Conservation (phyloP, 208 protist species). For the Entamoeba invadens region DNA sequence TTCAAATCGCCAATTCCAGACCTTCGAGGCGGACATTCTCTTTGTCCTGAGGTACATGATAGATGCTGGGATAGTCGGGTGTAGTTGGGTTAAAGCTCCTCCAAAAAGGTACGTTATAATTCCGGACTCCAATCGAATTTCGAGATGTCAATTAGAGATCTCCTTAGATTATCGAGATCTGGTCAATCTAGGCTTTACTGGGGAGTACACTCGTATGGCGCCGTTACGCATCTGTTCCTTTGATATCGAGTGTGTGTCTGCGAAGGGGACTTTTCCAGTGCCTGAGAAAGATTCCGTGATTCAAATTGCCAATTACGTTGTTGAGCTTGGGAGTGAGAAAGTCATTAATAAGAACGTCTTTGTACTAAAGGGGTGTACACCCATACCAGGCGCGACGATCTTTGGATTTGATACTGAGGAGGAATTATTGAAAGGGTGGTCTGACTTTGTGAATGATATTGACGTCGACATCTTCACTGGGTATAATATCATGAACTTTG, state of each 20-base stretch:
- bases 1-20: constrained; percentile 26
- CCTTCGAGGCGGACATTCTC: constrained; percentile 91
- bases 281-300: constrained; percentile 94
- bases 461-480: constrained; percentile 82
- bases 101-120: background rate
- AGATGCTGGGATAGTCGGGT: constrained; percentile 76
- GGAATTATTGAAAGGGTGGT: constrained; percentile 53
- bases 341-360: constrained; percentile 65
- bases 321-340: background rate
- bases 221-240: constrained; percentile 93
- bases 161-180: constrained; percentile 9
- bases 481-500: constrained; percentile 99
- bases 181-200: constrained; percentile 9
- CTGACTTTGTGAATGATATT: constrained; percentile 51
- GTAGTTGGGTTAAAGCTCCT: constrained; percentile 33
- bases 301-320: constrained; percentile 68
- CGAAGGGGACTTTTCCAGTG: constrained; percentile 89
- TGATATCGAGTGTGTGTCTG: constrained; percentile 89
- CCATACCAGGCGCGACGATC: constrained; percentile 51
- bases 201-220: constrained; percentile 76
- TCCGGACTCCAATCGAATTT: background rate
- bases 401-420: constrained; percentile 68
- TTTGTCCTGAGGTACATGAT: constrained; percentile 94
- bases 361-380: constrained; percentile 5
- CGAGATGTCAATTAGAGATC: constrained; percentile 34